Percentiles rank a stretch among this genome's conserved stretches.
Conservation (phyloP, 2,329 filamentous ascomycete genomes). For the Cladophialophora chaetospira region DNA sequence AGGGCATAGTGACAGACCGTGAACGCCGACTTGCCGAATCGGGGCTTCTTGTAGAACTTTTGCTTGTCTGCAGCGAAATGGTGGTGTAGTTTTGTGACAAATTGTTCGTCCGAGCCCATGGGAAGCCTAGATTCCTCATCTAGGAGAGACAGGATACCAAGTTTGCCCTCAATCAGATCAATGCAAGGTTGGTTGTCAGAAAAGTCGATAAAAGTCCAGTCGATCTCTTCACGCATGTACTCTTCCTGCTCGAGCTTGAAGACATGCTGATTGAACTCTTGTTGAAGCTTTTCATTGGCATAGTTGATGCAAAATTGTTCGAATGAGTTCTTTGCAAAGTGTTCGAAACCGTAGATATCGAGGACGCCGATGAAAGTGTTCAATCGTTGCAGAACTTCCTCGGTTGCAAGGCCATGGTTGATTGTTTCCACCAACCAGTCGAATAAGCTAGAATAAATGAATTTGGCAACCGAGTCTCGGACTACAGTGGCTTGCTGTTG, state of each 20-base stretch:
- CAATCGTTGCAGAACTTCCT: slow-evolving; percentile 80
- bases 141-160: slow-evolving; percentile 86
- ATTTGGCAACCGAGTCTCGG: slow-evolving; percentile 95
- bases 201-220: slow-evolving; percentile 99
- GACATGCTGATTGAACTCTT: slow-evolving; percentile 98
- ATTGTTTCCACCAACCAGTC: slow-evolving; percentile 99
- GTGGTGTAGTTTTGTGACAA: slow-evolving; percentile 93
- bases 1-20: slow-evolving; percentile 98
- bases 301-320: slow-evolving; percentile 99
- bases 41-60: slow-evolving; percentile 97
- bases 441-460: slow-evolving; percentile 96
- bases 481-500: slow-evolving; percentile 93
- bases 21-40: slow-evolving; percentile 96
- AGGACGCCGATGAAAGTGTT: slow-evolving; percentile 94
- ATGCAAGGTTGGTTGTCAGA: slow-evolving; percentile 99
- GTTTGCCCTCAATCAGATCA: slow-evolving; percentile 94
- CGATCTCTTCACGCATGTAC: slow-evolving; percentile 92
- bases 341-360: slow-evolving; percentile 99
- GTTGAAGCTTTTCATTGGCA: slow-evolving; percentile 97
- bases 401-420: slow-evolving; percentile 85
- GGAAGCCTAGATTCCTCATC: slow-evolving; percentile 96
- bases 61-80: slow-evolving; percentile 90
- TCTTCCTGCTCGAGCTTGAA: slow-evolving; percentile 99
- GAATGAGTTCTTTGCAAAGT: slow-evolving; percentile 99
- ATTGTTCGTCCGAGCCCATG: slow-evolving; percentile 96